A percentile compares a stretch with the other conserved stretches of the same genome.
Conservation (phyloP, 352 stramenopile genomes). For the Phytophthora agathidicida region DNA sequence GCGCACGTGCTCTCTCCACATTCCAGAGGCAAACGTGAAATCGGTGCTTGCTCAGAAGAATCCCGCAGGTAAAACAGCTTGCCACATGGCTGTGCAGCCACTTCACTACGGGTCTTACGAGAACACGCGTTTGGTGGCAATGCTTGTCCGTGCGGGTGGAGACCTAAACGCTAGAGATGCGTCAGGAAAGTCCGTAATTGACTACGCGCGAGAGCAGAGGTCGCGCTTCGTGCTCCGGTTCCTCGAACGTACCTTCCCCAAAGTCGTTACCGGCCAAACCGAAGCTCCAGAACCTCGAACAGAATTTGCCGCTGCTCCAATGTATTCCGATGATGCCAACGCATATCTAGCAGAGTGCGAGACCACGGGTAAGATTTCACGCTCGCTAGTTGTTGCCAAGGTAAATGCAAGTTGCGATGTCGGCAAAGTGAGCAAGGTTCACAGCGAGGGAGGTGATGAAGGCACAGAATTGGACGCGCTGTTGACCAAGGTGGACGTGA, state of each 20-base stretch:
- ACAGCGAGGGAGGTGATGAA: slow-evolving; percentile 25
- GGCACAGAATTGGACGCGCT: slow-evolving; percentile 59
- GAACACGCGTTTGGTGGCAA: slow-evolving; percentile 53
- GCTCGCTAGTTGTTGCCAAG: slow-evolving; percentile 44
- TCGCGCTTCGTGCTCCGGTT: slow-evolving; percentile 67
- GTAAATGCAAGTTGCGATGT: slow-evolving; percentile 69
- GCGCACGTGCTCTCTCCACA: slow-evolving; percentile 47
- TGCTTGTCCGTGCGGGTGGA: slow-evolving; percentile 53
- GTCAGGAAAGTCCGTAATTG: slow-evolving; percentile 45
- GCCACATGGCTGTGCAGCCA: slow-evolving; percentile 71
- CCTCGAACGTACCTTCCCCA: slow-evolving; percentile 43
- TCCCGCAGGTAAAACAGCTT: slow-evolving; percentile 42
- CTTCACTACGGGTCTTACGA: slow-evolving; percentile 70
- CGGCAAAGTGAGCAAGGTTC: slow-evolving; percentile 55
- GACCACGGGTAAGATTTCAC: slow-evolving; percentile 58
- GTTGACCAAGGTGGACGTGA: slow-evolving; percentile 80
- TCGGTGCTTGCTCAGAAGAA: slow-evolving; percentile 49
- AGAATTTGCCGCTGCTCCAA: slow-evolving; percentile 37
- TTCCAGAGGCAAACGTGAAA: slow-evolving; percentile 51
- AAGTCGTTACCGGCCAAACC: slow-evolving; percentile 12
- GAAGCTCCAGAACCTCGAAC: slow-evolving; percentile 23
- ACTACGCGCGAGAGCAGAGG: slow-evolving; percentile 60
- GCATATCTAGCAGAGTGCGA: slow-evolving; percentile 63
- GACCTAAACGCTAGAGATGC: slow-evolving; percentile 43
- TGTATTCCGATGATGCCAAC: slow-evolving; percentile 54